Evolutionary conservation across 768 basidiomycete genomes (phyloP).

Genomic region (Leccinum boreale): DNA sequence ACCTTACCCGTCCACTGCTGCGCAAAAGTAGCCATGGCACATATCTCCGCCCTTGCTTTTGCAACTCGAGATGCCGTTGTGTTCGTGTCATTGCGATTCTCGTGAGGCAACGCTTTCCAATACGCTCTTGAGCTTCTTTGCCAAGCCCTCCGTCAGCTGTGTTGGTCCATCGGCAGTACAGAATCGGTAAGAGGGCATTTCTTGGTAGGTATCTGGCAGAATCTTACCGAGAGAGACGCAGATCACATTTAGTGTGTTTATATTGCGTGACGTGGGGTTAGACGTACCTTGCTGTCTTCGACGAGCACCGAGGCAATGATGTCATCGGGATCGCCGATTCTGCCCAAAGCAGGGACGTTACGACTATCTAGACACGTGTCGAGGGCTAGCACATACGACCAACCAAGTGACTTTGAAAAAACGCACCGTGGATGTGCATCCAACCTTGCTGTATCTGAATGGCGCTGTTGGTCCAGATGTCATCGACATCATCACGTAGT

Average conservation of each 20-base stretch:
- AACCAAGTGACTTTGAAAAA: neutral
- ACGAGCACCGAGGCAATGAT: constrained; percentile 77
- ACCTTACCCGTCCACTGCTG: neutral
- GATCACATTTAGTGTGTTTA: neutral
- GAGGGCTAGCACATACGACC: neutral
- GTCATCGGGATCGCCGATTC: constrained; percentile 82
- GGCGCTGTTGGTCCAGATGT: constrained; percentile 63
- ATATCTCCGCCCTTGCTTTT: neutral
- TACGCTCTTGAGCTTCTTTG: constrained; percentile 41
- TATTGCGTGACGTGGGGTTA: neutral
- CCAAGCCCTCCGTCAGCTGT: constrained; percentile 66
- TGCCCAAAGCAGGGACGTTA: constrained; percentile 69
- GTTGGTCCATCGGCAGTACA: constrained; percentile 73
- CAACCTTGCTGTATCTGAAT: constrained; percentile 69
- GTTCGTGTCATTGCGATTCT: constrained; percentile 27
- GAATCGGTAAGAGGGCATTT: constrained; percentile 81
- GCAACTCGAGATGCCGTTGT: neutral
- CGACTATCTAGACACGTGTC: constrained; percentile 50
- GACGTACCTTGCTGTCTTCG: constrained; percentile 57
- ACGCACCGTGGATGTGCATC: constrained; percentile 76
- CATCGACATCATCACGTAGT: constrained; percentile 57
- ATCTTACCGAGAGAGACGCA: constrained; percentile 41
- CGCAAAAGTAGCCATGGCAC: too few relatives aligned
- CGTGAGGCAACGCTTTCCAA: constrained; percentile 33
- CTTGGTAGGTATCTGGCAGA: constrained; percentile 66